Evolutionary conservation across 257 asterid species (phyloP).

Genomic region (Primulina eburnea): DNA sequence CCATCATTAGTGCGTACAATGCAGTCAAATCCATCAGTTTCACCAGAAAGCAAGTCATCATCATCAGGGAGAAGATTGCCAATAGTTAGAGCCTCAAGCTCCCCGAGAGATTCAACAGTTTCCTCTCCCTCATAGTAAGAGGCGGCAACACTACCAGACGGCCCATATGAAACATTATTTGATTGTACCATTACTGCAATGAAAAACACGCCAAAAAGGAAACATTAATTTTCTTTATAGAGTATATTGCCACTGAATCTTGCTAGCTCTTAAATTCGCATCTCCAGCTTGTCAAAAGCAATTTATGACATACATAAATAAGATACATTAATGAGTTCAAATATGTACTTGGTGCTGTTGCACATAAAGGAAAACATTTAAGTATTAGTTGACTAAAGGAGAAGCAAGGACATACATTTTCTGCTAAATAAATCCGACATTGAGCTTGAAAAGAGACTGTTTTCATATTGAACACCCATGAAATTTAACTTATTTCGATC

Average conservation of each 20-base stretch:
- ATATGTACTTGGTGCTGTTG: too few relatives aligned
- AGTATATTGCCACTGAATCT: neutral
- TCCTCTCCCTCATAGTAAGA: conserved; percentile 73
- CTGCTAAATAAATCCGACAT: conserved; percentile 75
- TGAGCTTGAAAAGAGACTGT: conserved; percentile 32
- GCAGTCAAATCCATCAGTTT: conserved; percentile 57
- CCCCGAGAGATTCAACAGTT: conserved; percentile 78
- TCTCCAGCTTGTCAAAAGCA: conserved; percentile 8
- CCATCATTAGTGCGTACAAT: conserved; percentile 38
- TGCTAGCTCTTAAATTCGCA: neutral
- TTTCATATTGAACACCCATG: conserved; percentile 71
- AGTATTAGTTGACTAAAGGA: conserved; percentile 13
- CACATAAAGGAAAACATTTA: neutral
- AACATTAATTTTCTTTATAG: neutral
- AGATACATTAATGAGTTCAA: too few relatives aligned
- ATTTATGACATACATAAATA: neutral
- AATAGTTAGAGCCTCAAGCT: conserved; percentile 92
- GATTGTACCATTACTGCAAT: conserved; percentile 74
- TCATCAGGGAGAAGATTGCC: conserved; percentile 97
- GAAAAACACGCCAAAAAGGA: conserved; percentile 14
- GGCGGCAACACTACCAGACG: conserved; percentile 61
- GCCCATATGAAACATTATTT: conserved; percentile 55
- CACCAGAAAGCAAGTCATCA: conserved; percentile 51
- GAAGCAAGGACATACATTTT: conserved; percentile 54
- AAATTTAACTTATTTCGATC: conserved; percentile 61